phyloP scores from a whole-genome alignment of 106 monocot species.

The Amphibolis antarctica region DNA sequence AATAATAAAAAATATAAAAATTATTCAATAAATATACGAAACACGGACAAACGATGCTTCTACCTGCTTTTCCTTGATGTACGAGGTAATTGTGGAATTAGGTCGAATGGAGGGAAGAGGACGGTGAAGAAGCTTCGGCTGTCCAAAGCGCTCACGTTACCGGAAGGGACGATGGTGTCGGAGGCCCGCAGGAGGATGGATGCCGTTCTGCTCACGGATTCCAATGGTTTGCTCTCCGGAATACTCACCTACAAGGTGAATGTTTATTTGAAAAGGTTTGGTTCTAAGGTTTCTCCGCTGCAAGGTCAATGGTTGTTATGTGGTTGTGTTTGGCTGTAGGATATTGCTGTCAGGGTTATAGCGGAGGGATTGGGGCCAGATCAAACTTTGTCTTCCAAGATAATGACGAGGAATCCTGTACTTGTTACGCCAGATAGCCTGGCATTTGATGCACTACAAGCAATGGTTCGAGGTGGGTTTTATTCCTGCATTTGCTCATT shows the following conservation, averaged over 20 bases:
- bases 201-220: conserved; percentile 74
- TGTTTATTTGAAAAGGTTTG: too few species aligned
- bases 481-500: not conserved
- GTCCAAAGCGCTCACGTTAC: conserved; percentile 79
- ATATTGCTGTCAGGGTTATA: conserved; percentile 78
- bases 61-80: too few species aligned
- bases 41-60: too few species aligned
- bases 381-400: conserved; percentile 72
- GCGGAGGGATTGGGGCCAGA: conserved; percentile 79
- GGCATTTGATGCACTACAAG: conserved; percentile 91
- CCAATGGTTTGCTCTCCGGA: conserved; percentile 75
- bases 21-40: too few species aligned
- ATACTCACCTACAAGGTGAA: conserved; percentile 98
- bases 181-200: conserved; percentile 84
- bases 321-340: conserved; percentile 30
- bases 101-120: conserved; percentile 43
- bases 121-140: conserved; percentile 86
- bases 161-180: conserved; percentile 68
- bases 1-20: too few species aligned
- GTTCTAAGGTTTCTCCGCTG: too few species aligned
- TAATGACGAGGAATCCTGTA: conserved; percentile 84
- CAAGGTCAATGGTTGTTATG: not conserved
- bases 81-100: not conserved
- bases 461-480: conserved; percentile 83
- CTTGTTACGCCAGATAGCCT: conserved; percentile 70